Conservation (phyloP, 306 rosid genomes). For the Pachyrhizus erosus region DNA sequence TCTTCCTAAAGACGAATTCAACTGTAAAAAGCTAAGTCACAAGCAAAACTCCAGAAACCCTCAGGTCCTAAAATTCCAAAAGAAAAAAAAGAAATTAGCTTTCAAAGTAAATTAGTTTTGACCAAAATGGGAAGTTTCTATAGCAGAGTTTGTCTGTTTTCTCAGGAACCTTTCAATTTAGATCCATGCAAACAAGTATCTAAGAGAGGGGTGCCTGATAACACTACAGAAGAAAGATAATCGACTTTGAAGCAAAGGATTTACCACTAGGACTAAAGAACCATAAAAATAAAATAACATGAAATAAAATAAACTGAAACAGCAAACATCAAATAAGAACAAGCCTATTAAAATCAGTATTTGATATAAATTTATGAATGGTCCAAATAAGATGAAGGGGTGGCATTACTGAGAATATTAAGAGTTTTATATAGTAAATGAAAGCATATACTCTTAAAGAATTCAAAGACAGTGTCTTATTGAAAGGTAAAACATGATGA, state of each 20-base stretch:
- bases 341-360: neutral
- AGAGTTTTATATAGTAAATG: neutral
- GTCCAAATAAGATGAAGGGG: conserved; percentile 14
- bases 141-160: neutral
- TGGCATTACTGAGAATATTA: neutral
- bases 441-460: neutral
- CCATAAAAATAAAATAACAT: neutral
- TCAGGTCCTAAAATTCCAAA: neutral
- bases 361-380: neutral
- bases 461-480: neutral
- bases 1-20: neutral
- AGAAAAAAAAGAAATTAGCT: neutral
- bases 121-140: neutral
- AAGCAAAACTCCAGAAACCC: neutral
- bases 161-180: neutral
- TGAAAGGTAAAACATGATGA: conserved; percentile 2
- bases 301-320: neutral
- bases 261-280: conserved; percentile 1
- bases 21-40: neutral
- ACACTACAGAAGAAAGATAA: neutral
- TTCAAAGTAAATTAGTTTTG: neutral
- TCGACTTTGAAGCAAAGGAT: neutral
- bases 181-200: conserved; percentile 4
- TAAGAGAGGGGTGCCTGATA: neutral
- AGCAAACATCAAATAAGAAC: neutral